Percentiles rank a stretch among this genome's conserved stretches.
Evolutionary conservation across 2,329 filamentous ascomycete genomes (phyloP).

Genomic region (Cercospora sp.): DNA sequence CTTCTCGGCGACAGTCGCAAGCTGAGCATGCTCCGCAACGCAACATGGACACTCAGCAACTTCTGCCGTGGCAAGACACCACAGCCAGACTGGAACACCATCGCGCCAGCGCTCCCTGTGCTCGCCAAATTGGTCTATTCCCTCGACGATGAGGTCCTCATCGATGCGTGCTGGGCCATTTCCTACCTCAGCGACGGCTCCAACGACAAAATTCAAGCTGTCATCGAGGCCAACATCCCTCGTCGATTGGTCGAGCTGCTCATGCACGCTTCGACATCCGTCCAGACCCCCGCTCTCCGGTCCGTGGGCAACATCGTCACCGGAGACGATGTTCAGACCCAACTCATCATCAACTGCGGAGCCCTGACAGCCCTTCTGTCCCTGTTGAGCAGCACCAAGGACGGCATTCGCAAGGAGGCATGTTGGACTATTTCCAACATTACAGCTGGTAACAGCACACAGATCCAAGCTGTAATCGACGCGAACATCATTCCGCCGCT

Average conservation of each 20-base stretch:
- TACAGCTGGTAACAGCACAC: constrained; percentile 93
- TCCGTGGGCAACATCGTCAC: constrained; percentile 99
- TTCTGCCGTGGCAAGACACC: constrained; percentile 99
- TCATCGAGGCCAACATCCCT: constrained; percentile 97
- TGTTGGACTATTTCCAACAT: constrained; percentile 99
- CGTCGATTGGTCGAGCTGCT: constrained; percentile 93
- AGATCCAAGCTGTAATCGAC: constrained; percentile 96
- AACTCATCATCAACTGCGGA: constrained; percentile 99
- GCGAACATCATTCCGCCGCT: constrained; percentile 95
- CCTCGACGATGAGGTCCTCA: constrained; percentile 94
- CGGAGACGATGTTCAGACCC: constrained; percentile 96
- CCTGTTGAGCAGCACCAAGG: constrained; percentile 93
- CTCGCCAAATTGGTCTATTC: constrained; percentile 98
- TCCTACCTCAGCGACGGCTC: constrained; percentile 97
- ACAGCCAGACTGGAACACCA: constrained; percentile 96
- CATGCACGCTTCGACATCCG: constrained; percentile 97
- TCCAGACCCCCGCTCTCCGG: constrained; percentile 93
- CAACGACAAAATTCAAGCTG: constrained; percentile 99
- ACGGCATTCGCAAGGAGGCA: constrained; percentile 97
- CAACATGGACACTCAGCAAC: constrained; percentile 98
- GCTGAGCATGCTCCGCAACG: constrained; percentile 97
- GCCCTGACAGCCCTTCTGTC: constrained; percentile 89
- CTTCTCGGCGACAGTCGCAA: constrained; percentile 96
- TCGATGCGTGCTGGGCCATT: constrained; percentile 99
- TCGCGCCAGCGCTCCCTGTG: constrained; percentile 89